These are phyloP conservation scores for Lasiodiplodia hormozganensis DNA, from an alignment of 2,329 filamentous ascomycete genomes.

Conservation along the genomic window DNA sequence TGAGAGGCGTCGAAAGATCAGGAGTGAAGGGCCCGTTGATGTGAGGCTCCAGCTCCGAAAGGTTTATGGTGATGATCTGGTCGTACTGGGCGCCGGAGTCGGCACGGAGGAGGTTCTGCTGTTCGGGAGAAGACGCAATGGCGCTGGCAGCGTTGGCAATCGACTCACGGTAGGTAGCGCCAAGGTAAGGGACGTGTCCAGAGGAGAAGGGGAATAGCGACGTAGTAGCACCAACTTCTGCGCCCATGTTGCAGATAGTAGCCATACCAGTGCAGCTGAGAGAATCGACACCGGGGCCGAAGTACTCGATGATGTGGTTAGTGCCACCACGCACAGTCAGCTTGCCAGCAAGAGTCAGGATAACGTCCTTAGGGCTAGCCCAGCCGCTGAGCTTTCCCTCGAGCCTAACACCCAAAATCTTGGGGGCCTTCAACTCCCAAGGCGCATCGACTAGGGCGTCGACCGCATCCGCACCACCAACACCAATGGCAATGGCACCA, in stretches of 20 bases:
- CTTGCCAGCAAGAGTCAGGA: constrained; percentile 85
- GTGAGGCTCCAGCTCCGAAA: constrained; percentile 89
- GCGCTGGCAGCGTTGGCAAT: constrained; percentile 72
- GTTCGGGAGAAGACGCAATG: constrained; percentile 63
- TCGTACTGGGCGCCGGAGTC: constrained; percentile 88
- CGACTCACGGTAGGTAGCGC: constrained; percentile 77
- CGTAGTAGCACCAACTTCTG: constrained; percentile 92
- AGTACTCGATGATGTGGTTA: constrained; percentile 93
- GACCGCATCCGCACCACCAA: constrained; percentile 95
- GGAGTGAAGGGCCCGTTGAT: constrained; percentile 98
- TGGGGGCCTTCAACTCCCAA: constrained; percentile 96
- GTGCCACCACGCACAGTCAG: constrained; percentile 94
- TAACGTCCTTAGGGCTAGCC: constrained; percentile 95
- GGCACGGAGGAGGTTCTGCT: constrained; percentile 73
- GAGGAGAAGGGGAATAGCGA: constrained; percentile 93
- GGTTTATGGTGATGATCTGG: constrained; percentile 86
- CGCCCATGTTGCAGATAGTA: constrained; percentile 90
- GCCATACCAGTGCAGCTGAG: constrained; percentile 93
- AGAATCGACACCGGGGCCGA: constrained; percentile 86
- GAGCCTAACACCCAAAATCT: constrained; percentile 83
- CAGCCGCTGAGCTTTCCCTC: constrained; percentile 86
- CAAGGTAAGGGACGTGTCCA: constrained; percentile 83
- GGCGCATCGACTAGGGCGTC: constrained; percentile 95
- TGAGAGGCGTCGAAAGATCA: constrained; percentile 90
- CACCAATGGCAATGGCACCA: constrained; percentile 92